Percentiles rank a stretch among this genome's conserved stretches.
phyloP scores from a whole-genome alignment of 371 early-diverging fungal genomes.

The Mucor irregularis region DNA sequence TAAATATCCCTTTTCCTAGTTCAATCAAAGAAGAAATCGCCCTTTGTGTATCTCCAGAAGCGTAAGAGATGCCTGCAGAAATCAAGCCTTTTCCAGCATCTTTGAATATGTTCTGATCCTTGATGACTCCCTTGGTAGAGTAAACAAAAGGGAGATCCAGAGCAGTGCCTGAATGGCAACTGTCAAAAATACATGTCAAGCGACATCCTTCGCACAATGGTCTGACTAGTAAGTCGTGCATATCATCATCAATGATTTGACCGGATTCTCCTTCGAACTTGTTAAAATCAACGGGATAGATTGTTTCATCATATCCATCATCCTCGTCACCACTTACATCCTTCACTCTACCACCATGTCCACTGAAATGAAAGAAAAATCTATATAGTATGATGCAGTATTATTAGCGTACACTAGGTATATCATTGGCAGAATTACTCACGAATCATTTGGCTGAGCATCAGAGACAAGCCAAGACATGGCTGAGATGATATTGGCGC shows the following conservation, averaged over 20 bases:
- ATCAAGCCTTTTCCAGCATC: constrained; percentile 51
- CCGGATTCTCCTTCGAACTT: constrained; percentile 59
- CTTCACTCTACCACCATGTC: constrained; percentile 78
- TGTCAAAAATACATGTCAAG: constrained; percentile 86
- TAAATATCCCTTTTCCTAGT: constrained; percentile 44
- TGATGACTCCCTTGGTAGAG: constrained; percentile 66
- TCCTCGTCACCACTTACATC: constrained; percentile 84
- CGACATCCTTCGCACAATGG: constrained; percentile 82
- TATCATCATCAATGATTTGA: constrained; percentile 84
- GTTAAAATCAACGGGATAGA: constrained; percentile 83
- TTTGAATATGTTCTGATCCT: constrained; percentile 50
- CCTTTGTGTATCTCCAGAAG: constrained; percentile 44
- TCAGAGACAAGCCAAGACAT: constrained; percentile 89
- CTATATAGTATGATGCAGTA: constrained; percentile 27
- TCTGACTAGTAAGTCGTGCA: constrained; percentile 82
- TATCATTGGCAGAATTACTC: constrained; percentile 14
- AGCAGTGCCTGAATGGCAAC: constrained; percentile 83
- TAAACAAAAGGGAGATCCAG: constrained; percentile 88
- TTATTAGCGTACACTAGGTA: not conserved
- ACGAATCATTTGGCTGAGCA: constrained; percentile 81
- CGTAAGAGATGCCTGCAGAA: constrained; percentile 52
- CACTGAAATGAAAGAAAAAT: constrained; percentile 88
- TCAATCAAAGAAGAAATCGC: constrained; percentile 44
- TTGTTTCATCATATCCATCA: constrained; percentile 69
- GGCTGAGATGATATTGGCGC: constrained; percentile 76